Evolutionary conservation across 495 filamentous ascomycete species (phyloP), one percentile per base, ranked within the genome.

Genomic region (Sordaria brevicollis): DNA sequence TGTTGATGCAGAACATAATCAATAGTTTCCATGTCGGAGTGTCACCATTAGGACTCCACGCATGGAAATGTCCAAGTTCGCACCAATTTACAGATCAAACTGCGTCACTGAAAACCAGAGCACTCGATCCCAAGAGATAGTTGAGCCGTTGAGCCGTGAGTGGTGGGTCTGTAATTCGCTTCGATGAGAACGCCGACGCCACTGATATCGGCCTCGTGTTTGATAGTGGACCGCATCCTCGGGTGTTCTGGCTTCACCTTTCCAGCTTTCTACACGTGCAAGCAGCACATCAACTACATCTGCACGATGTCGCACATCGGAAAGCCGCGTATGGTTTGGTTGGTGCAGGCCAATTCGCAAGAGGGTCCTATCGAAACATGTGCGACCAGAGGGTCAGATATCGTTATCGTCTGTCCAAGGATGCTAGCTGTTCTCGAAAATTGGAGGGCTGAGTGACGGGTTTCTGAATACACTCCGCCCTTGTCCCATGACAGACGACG

Each of bases 251-350:
- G 13, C 25, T 62, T 31, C 49, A 17, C 15, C 5, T 62, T 31
- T 62, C 11, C 29, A 62, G 49, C 25, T 62, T 62, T 31, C 49
- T 17, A 62, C 49, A 62, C 49, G 49, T 62, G 49, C 25, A 25
- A 62, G 49, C 25, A 57, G 49, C 25, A 62, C 49, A 62, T 62
- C 49, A 62, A 62, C 49, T 3, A 25, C 49, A 62, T 62, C 49
- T 62, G 49, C 49, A 62, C 49, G 67, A 65, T 68, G 67, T 68
- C 67, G 39, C 67, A 68, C 38, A 17, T 66, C 25, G 67, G 33
- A 67, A 37, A 54, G 38, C 21, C 35, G 29, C 38, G 49, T 31
- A 54, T 54, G 21, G 19, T 65, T 65, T 68, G 67, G 39, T 68
- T 68, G 67, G 67, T 15, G 49, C 17, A 31, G 25, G 25, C 33